Conservation (phyloP, 345 rosid species). For the Chamaenerion angustifolium region DNA sequence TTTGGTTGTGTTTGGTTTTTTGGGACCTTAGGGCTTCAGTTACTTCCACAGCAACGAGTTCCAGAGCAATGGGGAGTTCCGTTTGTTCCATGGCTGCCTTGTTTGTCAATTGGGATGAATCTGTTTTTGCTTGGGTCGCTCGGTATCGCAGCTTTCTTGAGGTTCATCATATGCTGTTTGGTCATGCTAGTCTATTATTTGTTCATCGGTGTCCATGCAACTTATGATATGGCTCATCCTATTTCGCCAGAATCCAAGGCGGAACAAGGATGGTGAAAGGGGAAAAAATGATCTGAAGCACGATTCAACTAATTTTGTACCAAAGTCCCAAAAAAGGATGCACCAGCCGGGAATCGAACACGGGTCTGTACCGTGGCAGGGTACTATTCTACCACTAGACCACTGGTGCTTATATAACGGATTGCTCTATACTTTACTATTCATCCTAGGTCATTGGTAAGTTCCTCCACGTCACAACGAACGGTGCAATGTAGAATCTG, state of each 20-base stretch:
- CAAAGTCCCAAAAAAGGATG: too few species aligned
- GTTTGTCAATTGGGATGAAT: constrained; percentile 65
- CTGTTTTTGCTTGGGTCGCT: constrained; percentile 73
- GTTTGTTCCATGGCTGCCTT: constrained; percentile 82
- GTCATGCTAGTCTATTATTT: constrained; percentile 66
- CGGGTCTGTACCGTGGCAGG: too few species aligned
- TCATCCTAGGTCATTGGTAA: too few species aligned
- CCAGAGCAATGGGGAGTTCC: constrained; percentile 87
- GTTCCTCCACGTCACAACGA: too few species aligned
- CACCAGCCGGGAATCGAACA: too few species aligned
- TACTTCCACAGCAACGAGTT: constrained; percentile 40
- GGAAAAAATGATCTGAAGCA: too few species aligned
- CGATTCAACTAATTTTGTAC: too few species aligned
- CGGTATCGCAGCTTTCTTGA: constrained; percentile 43
- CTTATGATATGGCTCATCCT: constrained; percentile 65
- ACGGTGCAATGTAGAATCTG: too few species aligned
- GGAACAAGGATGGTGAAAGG: constrained; percentile 9
- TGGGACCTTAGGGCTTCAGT: constrained; percentile 55
- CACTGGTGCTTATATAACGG: too few species aligned
- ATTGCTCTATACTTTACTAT: too few species aligned
- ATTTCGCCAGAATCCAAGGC: constrained; percentile 14
- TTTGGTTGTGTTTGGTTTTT: constrained; percentile 35
- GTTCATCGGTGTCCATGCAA: constrained; percentile 76
- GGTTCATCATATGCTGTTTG: constrained; percentile 60
- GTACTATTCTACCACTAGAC: too few species aligned